Evolutionary conservation across 768 basidiomycete species (phyloP).

Genomic region (Gloeostereum incarnatum): DNA sequence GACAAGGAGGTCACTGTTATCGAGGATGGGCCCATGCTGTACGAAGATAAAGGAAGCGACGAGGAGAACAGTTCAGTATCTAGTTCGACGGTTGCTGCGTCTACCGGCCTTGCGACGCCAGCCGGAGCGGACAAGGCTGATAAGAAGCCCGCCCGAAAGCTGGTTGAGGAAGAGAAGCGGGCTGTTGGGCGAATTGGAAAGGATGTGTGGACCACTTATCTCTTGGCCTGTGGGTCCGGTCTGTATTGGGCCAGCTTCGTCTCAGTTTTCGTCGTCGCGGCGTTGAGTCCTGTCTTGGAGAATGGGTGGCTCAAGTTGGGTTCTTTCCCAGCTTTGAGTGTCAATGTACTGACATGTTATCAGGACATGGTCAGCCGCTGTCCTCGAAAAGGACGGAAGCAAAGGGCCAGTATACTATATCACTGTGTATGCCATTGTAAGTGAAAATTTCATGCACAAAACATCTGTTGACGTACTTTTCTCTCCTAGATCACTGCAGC

Average conservation of each 20-base stretch:
- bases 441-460: conserved; percentile 18
- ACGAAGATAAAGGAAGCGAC: not conserved
- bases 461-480: conserved; percentile 4
- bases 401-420: conserved; percentile 55
- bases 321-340: conserved; percentile 1
- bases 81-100: too few relatives aligned
- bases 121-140: conserved; percentile 26
- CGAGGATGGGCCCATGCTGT: conserved; percentile 19
- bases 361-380: conserved; percentile 50
- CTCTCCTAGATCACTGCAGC: conserved; percentile 19
- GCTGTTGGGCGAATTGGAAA: conserved; percentile 61
- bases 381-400: conserved; percentile 22
- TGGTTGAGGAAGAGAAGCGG: conserved; percentile 79
- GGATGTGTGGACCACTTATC: conserved; percentile 57
- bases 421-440: conserved; percentile 59
- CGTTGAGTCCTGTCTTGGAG: conserved; percentile 58
- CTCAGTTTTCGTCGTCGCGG: conserved; percentile 42
- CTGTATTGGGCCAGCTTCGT: conserved; percentile 51
- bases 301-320: conserved; percentile 59
- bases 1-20: conserved; percentile 35
- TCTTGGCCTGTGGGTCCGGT: conserved; percentile 38
- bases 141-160: conserved; percentile 65
- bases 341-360: conserved; percentile 15
- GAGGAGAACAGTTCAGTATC: too few relatives aligned
- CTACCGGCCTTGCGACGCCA: conserved; percentile 6